phyloP scores from a whole-genome alignment of 345 rosid genomes.

The Hypericum androsaemum region DNA sequence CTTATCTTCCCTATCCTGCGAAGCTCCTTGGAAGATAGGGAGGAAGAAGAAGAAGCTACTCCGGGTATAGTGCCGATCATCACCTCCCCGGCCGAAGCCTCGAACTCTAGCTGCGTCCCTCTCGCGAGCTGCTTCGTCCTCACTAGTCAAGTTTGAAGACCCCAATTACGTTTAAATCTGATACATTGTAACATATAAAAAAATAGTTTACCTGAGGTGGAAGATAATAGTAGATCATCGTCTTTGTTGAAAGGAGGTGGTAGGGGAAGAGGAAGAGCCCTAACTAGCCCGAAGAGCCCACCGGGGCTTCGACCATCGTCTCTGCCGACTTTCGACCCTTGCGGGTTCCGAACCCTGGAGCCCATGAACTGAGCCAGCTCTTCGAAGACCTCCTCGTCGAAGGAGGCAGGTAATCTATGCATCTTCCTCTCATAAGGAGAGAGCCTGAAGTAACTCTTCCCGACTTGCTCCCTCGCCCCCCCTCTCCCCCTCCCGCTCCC shows the following conservation, averaged over 20 bases:
- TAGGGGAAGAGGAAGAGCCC: slow-evolving; percentile 36
- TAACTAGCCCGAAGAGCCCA: slow-evolving; percentile 10
- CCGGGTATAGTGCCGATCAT: too few relatives aligned
- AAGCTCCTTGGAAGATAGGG: slow-evolving; percentile 37
- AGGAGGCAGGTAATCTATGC: slow-evolving; percentile 85
- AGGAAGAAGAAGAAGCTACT: slow-evolving; percentile 20
- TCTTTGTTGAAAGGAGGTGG: slow-evolving; percentile 58
- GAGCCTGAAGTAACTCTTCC: slow-evolving; percentile 90
- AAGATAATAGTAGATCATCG: slow-evolving; percentile 20
- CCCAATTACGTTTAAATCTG: not conserved
- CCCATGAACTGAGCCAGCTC: slow-evolving; percentile 94
- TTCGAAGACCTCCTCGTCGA: slow-evolving; percentile 90
- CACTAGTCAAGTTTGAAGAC: slow-evolving; percentile 24
- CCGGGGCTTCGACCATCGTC: not conserved
- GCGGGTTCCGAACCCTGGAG: slow-evolving; percentile 56
- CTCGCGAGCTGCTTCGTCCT: slow-evolving; percentile 52
- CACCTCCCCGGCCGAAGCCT: slow-evolving; percentile 27
- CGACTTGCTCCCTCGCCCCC: slow-evolving; percentile 62
- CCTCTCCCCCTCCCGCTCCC: slow-evolving; percentile 98
- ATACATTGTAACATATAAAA: not conserved
- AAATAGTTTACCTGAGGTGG: slow-evolving; percentile 20
- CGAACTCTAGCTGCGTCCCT: slow-evolving; percentile 44
- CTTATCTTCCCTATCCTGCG: slow-evolving; percentile 86
- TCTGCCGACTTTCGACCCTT: slow-evolving; percentile 11
- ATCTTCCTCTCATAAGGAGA: slow-evolving; percentile 89